Base-by-base conservation (phyloP, 1,284 basidiomycete genomes). In the Phylloboletellus chloephorus region DNA sequence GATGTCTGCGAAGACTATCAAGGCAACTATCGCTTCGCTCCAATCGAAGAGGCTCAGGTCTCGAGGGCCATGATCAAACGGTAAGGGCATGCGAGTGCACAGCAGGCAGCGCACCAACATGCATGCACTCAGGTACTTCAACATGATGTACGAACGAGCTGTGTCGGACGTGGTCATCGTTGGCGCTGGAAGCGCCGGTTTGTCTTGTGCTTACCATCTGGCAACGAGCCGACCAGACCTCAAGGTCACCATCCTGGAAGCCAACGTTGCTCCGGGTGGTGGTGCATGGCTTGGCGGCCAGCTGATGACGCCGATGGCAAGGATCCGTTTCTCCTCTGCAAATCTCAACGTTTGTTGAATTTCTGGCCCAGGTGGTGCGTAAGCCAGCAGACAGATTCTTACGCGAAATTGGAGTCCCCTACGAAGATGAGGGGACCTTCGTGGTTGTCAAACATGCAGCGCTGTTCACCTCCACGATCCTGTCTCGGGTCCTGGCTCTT, bases 391-490 rank as follows among this genome's bases (percentile, higher is more conserved):
- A 91, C 58, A 67, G 70, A 39, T 84, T 91, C 69, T 71, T 91
- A 34, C 65, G 68, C 16, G 82, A 88, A 61, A 60, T 90, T 36
- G 84, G 79, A 20, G 78, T 91, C 13, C 76, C 82, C 1, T 90
- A 80, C 59, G 87, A 91, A 49, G 88, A 90, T 61, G 87, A 90
- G 60, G 88, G 86, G 36, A 51, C 73, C 25, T 89, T 82, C 57
- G 82, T 88, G 44, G 84, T 88, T 43, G 83, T 88, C 50, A 85
- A 86, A 59, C 85, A 88, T 53, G 85, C 84, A 1, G 85, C 84
- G 0, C 69, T 88, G 44, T 89, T 91, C 69, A 91, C 88, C 3
- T 81, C 82, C 3, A 90, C 88, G 1, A 64, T 90, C 36, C 70
- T 92, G 39, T 80, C 80, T 47, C 79, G 80, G 46, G 80, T 88